Evolutionary conservation across 2,329 filamentous ascomycete genomes (phyloP).

Genomic region (Botryotinia convoluta): DNA sequence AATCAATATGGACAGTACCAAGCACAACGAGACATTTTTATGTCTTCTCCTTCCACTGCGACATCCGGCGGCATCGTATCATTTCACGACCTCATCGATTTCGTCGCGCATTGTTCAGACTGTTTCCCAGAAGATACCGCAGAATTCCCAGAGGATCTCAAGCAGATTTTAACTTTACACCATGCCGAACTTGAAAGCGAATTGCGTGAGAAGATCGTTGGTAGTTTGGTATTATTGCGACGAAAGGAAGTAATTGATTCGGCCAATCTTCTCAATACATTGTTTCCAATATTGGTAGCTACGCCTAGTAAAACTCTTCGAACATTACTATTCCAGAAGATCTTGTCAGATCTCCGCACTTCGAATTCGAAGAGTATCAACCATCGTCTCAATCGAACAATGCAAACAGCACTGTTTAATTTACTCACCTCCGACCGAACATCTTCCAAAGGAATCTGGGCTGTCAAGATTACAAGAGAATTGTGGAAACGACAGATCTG

Average conservation of each 20-base stretch:
- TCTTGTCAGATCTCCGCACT: conserved; percentile 83
- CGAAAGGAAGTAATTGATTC: conserved; percentile 94
- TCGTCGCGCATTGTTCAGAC: conserved; percentile 89
- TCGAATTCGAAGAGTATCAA: conserved; percentile 86
- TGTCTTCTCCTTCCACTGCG: conserved; percentile 75
- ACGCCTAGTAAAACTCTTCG: conserved; percentile 89
- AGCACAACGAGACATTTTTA: conserved; percentile 85
- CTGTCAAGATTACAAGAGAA: conserved; percentile 91
- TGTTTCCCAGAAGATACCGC: conserved; percentile 82
- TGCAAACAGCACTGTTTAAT: conserved; percentile 92
- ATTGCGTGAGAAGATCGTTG: conserved; percentile 89
- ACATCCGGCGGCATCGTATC: conserved; percentile 77
- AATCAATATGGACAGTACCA: conserved; percentile 91
- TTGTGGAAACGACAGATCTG: conserved; percentile 96
- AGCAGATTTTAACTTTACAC: conserved; percentile 75
- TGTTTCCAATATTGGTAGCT: conserved; percentile 93
- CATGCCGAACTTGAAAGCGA: conserved; percentile 81
- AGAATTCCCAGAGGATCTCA: conserved; percentile 76
- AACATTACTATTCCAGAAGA: conserved; percentile 81
- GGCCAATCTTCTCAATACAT: conserved; percentile 74
- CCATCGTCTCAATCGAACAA: conserved; percentile 86
- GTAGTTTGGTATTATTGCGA: conserved; percentile 79
- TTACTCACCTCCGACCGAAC: conserved; percentile 81
- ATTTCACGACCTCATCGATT: conserved; percentile 87
- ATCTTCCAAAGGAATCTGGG: conserved; percentile 88